Evolutionary conservation across 164 flowering plant genomes (phyloP).

Genomic region (Santalum album): DNA sequence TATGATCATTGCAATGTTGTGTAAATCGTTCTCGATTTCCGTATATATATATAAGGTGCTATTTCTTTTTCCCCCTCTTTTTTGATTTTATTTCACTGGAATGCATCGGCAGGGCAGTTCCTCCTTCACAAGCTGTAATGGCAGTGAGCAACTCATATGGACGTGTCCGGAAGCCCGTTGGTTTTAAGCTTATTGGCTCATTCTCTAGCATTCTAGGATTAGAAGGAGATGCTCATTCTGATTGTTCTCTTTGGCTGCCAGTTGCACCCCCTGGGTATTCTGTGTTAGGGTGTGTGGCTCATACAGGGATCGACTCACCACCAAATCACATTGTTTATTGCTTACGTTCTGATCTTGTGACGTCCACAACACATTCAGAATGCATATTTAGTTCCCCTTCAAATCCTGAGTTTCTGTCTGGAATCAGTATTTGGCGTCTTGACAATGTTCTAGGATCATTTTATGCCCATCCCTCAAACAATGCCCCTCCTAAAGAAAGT

Average conservation of each 20-base stretch:
- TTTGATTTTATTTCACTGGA: not conserved
- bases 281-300: constrained; percentile 81
- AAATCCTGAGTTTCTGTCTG: constrained; percentile 35
- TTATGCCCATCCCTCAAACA: constrained; percentile 60
- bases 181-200: constrained; percentile 63
- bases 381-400: constrained; percentile 48
- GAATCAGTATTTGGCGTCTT: constrained; percentile 93
- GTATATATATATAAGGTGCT: not conserved
- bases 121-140: constrained; percentile 90
- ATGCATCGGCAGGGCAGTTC: constrained; percentile 61
- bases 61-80: not conserved
- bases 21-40: too few relatives aligned
- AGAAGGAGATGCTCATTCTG: constrained; percentile 20
- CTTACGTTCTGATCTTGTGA: constrained; percentile 81
- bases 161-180: constrained; percentile 84
- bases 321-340: constrained; percentile 80
- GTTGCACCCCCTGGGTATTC: constrained; percentile 79
- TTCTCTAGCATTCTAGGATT: constrained; percentile 46
- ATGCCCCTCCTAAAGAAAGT: constrained; percentile 38
- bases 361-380: constrained; percentile 60
- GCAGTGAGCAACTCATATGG: constrained; percentile 88
- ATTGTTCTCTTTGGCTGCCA: constrained; percentile 90
- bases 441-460: constrained; percentile 83
- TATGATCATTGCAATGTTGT: too few relatives aligned
- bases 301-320: constrained; percentile 69